Evolutionary conservation across 2,329 filamentous ascomycete species (phyloP).

Genomic region (Fusarium haematococcum): DNA sequence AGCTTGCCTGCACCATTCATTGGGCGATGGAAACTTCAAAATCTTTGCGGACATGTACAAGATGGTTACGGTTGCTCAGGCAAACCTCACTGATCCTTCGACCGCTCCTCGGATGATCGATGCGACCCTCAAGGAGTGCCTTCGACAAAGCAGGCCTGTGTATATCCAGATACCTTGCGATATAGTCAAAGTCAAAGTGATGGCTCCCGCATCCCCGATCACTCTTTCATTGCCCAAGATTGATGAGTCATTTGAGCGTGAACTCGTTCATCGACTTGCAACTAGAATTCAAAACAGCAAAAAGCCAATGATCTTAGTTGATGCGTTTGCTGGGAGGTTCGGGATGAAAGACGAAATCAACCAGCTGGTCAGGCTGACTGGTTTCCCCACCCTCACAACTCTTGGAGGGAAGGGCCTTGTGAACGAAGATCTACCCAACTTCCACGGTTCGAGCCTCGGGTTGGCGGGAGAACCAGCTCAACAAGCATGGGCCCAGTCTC

Average conservation of each 20-base stretch:
- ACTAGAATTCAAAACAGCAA: background rate
- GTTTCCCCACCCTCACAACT: background rate
- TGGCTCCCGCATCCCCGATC: background rate
- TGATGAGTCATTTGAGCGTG: background rate
- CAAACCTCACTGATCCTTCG: background rate
- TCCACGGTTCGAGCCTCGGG: background rate
- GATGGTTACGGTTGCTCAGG: constrained; percentile 15
- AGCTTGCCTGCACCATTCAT: background rate
- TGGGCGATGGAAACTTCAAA: constrained; percentile 2
- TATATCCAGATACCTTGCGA: constrained; percentile 22
- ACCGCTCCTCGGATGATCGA: background rate
- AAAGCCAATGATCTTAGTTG: background rate
- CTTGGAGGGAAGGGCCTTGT: background rate
- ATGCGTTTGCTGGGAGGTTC: background rate
- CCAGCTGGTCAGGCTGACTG: background rate
- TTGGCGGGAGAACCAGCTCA: background rate
- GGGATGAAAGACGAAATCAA: background rate
- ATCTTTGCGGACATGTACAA: constrained; percentile 11
- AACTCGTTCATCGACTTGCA: background rate
- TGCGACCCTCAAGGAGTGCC: background rate
- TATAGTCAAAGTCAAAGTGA: background rate
- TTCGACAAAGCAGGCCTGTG: background rate
- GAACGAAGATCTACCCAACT: background rate
- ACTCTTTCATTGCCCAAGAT: background rate
- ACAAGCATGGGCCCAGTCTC: background rate